Conservation (phyloP, 2,329 filamentous ascomycete species). For the Rhexocercosporidium sp. region DNA sequence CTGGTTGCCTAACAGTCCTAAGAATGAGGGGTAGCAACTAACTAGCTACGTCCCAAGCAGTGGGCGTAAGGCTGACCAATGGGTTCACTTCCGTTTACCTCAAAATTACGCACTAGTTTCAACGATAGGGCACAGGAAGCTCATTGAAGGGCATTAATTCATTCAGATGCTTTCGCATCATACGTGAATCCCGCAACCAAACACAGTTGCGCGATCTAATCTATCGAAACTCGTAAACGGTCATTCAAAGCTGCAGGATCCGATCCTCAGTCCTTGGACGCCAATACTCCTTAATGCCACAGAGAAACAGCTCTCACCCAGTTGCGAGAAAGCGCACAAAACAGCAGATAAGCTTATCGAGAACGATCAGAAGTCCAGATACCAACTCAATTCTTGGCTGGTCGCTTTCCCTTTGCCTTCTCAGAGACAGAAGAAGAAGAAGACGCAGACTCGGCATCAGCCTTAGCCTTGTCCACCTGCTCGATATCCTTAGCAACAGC, state of each 20-base stretch:
- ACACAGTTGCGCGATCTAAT: neutral
- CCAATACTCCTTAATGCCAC: neutral
- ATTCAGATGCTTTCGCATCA: neutral
- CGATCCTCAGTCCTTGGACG: neutral
- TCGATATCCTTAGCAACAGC: too few species aligned
- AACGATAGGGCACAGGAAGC: neutral
- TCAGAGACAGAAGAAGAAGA: neutral
- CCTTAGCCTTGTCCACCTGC: too few species aligned
- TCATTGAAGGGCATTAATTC: neutral
- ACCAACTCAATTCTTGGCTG: neutral
- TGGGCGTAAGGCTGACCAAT: neutral
- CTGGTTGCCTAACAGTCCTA: neutral
- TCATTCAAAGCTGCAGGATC: too few species aligned
- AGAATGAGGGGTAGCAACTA: slow-evolving; percentile 1
- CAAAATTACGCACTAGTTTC: too few species aligned
- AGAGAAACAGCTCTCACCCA: neutral
- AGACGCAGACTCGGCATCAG: neutral
- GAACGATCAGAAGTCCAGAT: too few species aligned
- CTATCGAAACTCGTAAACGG: too few species aligned
- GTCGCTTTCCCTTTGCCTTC: slow-evolving; percentile 4
- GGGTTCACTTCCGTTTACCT: neutral
- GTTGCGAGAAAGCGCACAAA: neutral
- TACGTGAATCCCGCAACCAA: neutral
- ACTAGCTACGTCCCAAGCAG: neutral
- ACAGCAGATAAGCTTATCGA: neutral